Conservation (phyloP, 2,329 filamentous ascomycete species). For the Fusarium miscanthi region DNA sequence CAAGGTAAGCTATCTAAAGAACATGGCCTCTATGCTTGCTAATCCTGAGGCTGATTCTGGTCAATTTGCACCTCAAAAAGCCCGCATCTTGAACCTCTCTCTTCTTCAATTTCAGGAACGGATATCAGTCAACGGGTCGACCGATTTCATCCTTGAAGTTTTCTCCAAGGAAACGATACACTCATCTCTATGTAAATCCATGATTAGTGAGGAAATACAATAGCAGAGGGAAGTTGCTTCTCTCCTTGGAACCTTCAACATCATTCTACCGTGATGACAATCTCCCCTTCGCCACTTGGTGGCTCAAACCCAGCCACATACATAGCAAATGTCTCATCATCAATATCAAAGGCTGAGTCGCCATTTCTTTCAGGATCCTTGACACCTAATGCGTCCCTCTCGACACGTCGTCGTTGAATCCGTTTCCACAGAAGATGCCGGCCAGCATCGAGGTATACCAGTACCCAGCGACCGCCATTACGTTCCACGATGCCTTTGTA, state of each 20-base stretch:
- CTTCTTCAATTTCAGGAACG: no score
- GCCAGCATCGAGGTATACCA: conserved; percentile 44
- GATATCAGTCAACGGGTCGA: no score
- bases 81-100: no score
- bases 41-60: no score
- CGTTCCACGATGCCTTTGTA: conserved; percentile 43
- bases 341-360: conserved; percentile 12
- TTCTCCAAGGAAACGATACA: not conserved
- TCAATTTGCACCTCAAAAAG: no score
- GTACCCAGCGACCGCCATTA: conserved; percentile 45
- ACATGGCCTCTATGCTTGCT: not conserved
- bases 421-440: conserved; percentile 47
- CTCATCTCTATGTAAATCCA: not conserved
- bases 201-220: not conserved
- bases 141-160: no score
- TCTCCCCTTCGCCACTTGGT: conserved; percentile 8
- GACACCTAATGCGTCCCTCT: conserved; percentile 6
- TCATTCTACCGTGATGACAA: not conserved
- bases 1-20: not conserved
- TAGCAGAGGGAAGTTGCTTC: not conserved
- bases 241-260: not conserved
- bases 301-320: conserved; percentile 2
- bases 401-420: conserved; percentile 43
- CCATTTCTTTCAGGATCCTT: not conserved
- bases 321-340: not conserved